Percentiles rank a stretch among this genome's conserved stretches.
These are phyloP conservation scores for Colletotrichum musicola DNA, from an alignment of 2,329 filamentous ascomycete genomes.

Conservation along the genomic window DNA sequence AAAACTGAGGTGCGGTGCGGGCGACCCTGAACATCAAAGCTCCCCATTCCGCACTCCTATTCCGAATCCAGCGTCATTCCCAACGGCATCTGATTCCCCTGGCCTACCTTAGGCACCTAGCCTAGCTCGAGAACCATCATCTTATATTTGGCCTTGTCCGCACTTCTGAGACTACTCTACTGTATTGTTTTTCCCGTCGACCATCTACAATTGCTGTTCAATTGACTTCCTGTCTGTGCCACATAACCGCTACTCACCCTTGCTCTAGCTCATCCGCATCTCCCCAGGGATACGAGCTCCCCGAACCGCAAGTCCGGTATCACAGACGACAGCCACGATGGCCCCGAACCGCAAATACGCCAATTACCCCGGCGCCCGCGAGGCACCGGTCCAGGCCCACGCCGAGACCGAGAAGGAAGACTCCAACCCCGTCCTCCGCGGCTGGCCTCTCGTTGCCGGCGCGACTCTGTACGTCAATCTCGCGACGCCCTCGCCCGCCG, in stretches of 20 bases:
- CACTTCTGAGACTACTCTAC: too few species aligned
- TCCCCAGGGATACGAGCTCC: neutral
- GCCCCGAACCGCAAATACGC: constrained; percentile 39
- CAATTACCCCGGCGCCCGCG: constrained; percentile 39
- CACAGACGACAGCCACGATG: constrained; percentile 17
- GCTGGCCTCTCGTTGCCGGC: constrained; percentile 71
- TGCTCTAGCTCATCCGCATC: neutral
- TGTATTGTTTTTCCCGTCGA: too few species aligned
- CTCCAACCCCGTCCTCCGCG: constrained; percentile 78
- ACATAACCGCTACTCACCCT: neutral
- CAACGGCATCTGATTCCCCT: constrained; percentile 13
- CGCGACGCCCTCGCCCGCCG: neutral
- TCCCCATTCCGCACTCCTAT: too few species aligned
- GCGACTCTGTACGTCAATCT: constrained; percentile 67
- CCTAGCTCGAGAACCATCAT: neutral
- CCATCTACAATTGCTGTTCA: neutral
- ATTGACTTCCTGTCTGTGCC: neutral
- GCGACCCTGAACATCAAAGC: constrained; percentile 1
- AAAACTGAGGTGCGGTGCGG: neutral
- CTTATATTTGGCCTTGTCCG: too few species aligned
- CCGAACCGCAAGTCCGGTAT: neutral
- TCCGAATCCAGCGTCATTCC: constrained; percentile 7
- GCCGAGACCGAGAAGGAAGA: constrained; percentile 50
- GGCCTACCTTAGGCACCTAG: neutral
- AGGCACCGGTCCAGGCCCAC: constrained; percentile 17